These are phyloP conservation scores for Stylosanthes scabra DNA, from an alignment of 331 rosid species.

Conservation along the genomic window DNA sequence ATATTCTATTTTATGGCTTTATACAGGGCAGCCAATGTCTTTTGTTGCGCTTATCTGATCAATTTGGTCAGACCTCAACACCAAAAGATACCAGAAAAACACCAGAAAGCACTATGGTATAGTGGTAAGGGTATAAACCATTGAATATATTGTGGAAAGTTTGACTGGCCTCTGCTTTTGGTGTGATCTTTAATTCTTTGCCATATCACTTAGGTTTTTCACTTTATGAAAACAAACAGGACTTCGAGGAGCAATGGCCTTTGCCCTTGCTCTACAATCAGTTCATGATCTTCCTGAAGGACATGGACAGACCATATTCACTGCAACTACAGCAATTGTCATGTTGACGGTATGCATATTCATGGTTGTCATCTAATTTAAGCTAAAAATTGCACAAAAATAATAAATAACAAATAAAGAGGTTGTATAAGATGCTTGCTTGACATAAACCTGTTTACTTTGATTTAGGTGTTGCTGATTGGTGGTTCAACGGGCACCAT, in stretches of 20 bases:
- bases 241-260: constrained; percentile 94
- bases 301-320: constrained; percentile 86
- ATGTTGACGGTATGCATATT: constrained; percentile 73
- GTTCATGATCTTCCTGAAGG: constrained; percentile 86
- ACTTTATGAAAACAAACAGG: constrained; percentile 49
- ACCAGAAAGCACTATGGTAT: constrained; percentile 87
- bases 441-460: background rate
- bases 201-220: constrained; percentile 5
- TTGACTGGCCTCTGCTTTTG: background rate
- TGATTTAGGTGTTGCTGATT: constrained; percentile 73
- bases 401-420: constrained; percentile 8
- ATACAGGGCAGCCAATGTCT: constrained; percentile 84
- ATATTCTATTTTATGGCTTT: constrained; percentile 30
- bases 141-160: constrained; percentile 13
- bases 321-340: constrained; percentile 90
- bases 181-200: constrained; percentile 13
- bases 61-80: constrained; percentile 73
- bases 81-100: constrained; percentile 69
- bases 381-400: constrained; percentile 11
- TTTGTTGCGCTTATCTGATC: constrained; percentile 79
- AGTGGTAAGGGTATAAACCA: constrained; percentile 63
- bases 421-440: background rate
- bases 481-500: constrained; percentile 94
- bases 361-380: constrained; percentile 25
- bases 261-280: constrained; percentile 88